These are phyloP conservation scores for Phytophthora crassamura DNA, from an alignment of 352 stramenopile genomes.

Conservation along the genomic window DNA sequence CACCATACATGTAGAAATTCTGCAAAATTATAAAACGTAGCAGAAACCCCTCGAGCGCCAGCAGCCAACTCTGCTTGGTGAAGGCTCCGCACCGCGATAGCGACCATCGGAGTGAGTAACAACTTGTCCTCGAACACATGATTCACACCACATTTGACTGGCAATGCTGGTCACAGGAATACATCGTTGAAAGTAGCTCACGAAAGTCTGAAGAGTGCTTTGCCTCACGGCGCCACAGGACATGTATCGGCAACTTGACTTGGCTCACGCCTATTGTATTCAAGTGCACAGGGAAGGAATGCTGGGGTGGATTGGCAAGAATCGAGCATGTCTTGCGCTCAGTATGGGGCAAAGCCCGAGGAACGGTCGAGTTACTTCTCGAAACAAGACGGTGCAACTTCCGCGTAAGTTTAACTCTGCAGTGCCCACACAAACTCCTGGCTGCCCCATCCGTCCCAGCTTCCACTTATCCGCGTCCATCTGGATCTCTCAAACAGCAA, in stretches of 20 bases:
- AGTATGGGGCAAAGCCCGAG: slow-evolving; percentile 30
- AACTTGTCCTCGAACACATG: slow-evolving; percentile 15
- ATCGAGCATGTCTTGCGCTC: slow-evolving; percentile 14
- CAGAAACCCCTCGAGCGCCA: slow-evolving; percentile 1
- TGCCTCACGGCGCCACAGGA: neutral
- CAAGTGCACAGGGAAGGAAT: slow-evolving; percentile 8
- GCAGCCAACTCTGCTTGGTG: neutral
- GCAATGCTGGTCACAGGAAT: neutral
- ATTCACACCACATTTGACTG: neutral
- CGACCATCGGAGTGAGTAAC: slow-evolving; percentile 11
- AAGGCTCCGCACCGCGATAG: slow-evolving; percentile 8
- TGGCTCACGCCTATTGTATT: neutral
- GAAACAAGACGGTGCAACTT: slow-evolving; percentile 29
- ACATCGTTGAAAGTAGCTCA: neutral
- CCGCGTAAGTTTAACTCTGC: slow-evolving; percentile 7
- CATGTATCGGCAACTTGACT: neutral
- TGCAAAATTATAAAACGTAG: slow-evolving; percentile 11
- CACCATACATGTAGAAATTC: slow-evolving; percentile 18
- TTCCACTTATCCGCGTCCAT: slow-evolving; percentile 33
- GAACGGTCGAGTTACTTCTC: slow-evolving; percentile 33
- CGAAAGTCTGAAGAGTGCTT: neutral
- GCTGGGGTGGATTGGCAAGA: slow-evolving; percentile 20
- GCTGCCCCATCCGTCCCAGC: slow-evolving; percentile 32
- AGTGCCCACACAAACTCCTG: slow-evolving; percentile 33
- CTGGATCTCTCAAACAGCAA: slow-evolving; percentile 34